Conservation (phyloP, 306 rosid genomes). For the Mimosa bimucronata region DNA sequence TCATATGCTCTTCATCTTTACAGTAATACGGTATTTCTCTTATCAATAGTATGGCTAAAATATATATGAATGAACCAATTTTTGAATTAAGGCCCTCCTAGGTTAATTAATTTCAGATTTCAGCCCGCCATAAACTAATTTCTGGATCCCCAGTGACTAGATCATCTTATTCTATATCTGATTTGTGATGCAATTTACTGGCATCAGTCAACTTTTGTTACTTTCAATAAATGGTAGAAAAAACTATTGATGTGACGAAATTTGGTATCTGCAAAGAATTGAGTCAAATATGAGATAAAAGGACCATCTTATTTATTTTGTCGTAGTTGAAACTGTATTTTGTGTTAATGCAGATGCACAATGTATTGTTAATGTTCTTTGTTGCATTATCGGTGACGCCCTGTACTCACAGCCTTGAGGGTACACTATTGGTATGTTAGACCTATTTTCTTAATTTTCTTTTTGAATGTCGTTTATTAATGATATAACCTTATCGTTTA, state of each 20-base stretch:
- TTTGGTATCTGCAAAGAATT: neutral
- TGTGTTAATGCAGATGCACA: constrained; percentile 8
- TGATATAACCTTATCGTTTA: neutral
- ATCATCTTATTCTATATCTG: neutral
- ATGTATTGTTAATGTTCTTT: constrained; percentile 14
- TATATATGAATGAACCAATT: too few species aligned
- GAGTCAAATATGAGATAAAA: neutral
- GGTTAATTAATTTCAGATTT: too few species aligned
- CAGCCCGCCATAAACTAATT: too few species aligned
- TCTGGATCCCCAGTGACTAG: neutral
- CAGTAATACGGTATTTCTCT: neutral
- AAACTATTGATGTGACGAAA: neutral
- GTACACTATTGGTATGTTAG: neutral
- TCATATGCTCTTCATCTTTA: neutral
- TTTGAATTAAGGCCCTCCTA: too few species aligned
- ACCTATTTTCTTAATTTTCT: neutral
- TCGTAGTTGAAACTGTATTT: neutral
- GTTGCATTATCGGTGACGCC: constrained; percentile 16
- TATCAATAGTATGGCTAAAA: neutral
- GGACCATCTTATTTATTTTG: neutral
- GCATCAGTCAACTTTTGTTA: neutral
- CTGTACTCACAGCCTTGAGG: constrained; percentile 16
- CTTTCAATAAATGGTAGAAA: neutral
- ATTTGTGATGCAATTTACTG: constrained; percentile 12
- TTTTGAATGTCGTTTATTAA: neutral